Percentiles rank a stretch among this genome's conserved stretches.
Conservation (phyloP, 768 basidiomycete species). For the Leucogyrophana mollusca region DNA sequence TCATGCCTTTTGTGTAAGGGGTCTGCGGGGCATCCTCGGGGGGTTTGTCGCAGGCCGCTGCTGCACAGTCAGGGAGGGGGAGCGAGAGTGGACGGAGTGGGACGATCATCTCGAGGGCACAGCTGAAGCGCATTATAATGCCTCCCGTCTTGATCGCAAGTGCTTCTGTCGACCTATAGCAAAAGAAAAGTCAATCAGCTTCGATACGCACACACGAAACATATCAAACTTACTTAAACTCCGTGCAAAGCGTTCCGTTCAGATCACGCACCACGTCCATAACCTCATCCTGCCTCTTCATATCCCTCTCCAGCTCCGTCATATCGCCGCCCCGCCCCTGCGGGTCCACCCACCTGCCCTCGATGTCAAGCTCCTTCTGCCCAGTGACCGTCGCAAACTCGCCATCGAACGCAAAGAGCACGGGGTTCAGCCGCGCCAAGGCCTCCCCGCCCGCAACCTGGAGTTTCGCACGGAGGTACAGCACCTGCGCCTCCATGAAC, state of each 20-base stretch:
- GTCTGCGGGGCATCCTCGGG: no score
- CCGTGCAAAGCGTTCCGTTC: slow-evolving; percentile 7
- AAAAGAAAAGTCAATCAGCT: background rate
- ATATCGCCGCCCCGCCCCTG: background rate
- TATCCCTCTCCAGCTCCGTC: no score
- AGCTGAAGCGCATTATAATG: slow-evolving; percentile 22
- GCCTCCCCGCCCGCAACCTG: background rate
- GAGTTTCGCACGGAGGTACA: slow-evolving; percentile 19
- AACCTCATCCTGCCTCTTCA: slow-evolving; percentile 14
- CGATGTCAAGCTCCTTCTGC: background rate
- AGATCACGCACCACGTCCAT: slow-evolving; percentile 14
- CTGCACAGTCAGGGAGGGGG: background rate
- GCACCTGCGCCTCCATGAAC: slow-evolving; percentile 23
- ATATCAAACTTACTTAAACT: slow-evolving; percentile 18
- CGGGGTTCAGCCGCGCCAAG: slow-evolving; percentile 1
- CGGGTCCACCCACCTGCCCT: background rate
- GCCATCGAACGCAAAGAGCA: slow-evolving; percentile 20
- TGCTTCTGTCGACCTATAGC: slow-evolving; percentile 15
- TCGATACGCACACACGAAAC: background rate
- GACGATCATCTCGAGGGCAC: slow-evolving; percentile 18
- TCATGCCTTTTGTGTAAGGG: slow-evolving; percentile 37
- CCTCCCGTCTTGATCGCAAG: slow-evolving; percentile 20
- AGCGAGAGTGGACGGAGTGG: slow-evolving; percentile 11
- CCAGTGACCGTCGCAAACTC: slow-evolving; percentile 24
- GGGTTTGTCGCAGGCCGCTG: background rate